A percentile compares a stretch with the other conserved stretches of the same genome.
Evolutionary conservation across 164 flowering plant species (phyloP).

Genomic region (Cinnamomum micranthum): DNA sequence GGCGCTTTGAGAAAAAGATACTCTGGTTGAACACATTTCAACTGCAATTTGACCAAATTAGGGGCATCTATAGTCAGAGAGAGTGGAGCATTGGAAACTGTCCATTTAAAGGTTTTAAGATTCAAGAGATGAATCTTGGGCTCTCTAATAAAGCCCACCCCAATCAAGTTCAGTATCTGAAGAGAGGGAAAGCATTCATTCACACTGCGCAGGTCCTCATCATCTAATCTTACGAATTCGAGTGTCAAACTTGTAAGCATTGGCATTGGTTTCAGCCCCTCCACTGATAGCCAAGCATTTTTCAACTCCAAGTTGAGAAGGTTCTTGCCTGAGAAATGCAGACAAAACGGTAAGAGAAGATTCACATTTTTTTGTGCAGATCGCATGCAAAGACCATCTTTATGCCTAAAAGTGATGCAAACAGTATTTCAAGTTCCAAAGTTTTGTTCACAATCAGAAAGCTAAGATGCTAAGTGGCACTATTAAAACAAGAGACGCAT

Average conservation of each 20-base stretch:
- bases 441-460: not conserved
- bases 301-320: conserved; percentile 34
- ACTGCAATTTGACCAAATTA: conserved; percentile 27
- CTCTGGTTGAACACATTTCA: conserved; percentile 34
- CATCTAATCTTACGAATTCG: conserved; percentile 42
- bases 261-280: conserved; percentile 38
- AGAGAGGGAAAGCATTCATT: conserved; percentile 41
- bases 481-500: too few species aligned
- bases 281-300: conserved; percentile 59
- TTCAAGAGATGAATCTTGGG: conserved; percentile 39
- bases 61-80: conserved; percentile 38
- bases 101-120: conserved; percentile 41
- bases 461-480: not conserved
- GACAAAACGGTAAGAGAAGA: not conserved
- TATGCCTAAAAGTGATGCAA: not conserved
- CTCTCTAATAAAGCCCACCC: conserved; percentile 44
- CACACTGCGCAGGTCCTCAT: conserved; percentile 40
- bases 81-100: conserved; percentile 36
- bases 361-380: too few species aligned
- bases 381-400: not conserved
- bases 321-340: conserved; percentile 26
- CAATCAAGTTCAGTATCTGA: conserved; percentile 33
- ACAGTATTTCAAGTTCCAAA: not conserved
- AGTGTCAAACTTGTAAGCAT: conserved; percentile 41
- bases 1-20: conserved; percentile 39